These are phyloP conservation scores for Gentiana macrophylla DNA, from an alignment of 257 asterid species.

Conservation along the genomic window DNA sequence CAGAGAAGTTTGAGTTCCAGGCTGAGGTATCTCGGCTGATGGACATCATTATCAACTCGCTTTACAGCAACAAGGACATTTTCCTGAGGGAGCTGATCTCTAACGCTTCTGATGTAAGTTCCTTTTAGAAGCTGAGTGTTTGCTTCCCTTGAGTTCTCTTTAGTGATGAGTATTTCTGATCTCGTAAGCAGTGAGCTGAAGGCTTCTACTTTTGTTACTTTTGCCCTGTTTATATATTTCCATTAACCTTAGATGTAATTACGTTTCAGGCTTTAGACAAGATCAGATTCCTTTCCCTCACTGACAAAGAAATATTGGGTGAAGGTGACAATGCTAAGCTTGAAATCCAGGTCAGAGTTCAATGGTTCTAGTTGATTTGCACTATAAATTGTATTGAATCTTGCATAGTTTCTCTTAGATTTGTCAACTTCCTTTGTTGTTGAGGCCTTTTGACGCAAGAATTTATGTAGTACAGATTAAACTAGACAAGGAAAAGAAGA, in stretches of 20 bases:
- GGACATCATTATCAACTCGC: constrained; percentile 96
- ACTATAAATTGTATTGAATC: no score
- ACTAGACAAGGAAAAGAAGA: constrained; percentile 84
- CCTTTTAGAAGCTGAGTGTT: not conserved
- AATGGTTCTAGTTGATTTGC: not conserved
- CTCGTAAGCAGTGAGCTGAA: no score
- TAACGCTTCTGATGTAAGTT: constrained; percentile 92
- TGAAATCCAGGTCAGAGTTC: constrained; percentile 71
- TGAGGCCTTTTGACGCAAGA: not conserved
- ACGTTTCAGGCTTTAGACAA: constrained; percentile 73
- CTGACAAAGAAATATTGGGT: constrained; percentile 92
- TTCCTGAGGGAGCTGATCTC: constrained; percentile 96
- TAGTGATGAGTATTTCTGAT: no score
- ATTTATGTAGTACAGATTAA: constrained; percentile 46
- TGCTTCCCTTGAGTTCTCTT: no score
- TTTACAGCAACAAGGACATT: constrained; percentile 89
- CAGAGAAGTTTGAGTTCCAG: constrained; percentile 94
- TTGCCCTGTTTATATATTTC: not conserved
- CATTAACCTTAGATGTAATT: not conserved
- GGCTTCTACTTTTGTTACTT: no score
- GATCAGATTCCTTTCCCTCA: constrained; percentile 82
- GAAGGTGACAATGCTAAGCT: constrained; percentile 84
- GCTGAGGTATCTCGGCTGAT: constrained; percentile 96
- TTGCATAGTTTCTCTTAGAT: not conserved
- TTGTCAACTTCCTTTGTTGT: not conserved